Evolutionary conservation across 2,329 filamentous ascomycete species (phyloP).

Genomic region (Intubia oerlemansii): DNA sequence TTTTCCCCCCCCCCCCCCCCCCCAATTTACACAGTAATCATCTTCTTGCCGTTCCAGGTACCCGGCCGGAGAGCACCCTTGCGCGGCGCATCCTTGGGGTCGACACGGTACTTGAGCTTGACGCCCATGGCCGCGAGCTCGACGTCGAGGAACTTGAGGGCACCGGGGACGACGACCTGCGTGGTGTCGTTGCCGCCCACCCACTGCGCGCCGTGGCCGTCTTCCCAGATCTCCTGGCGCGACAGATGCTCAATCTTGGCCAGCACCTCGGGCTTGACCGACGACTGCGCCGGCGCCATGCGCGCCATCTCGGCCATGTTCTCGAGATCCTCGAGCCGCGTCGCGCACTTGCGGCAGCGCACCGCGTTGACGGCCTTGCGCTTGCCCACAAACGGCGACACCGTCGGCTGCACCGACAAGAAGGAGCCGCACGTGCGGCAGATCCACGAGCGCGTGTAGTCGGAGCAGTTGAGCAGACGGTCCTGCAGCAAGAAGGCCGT

Average conservation of each 20-base stretch:
- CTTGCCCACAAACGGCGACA: slow-evolving; percentile 41
- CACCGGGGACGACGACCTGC: slow-evolving; percentile 78
- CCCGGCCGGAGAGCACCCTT: slow-evolving; percentile 26
- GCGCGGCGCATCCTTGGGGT: slow-evolving; percentile 41
- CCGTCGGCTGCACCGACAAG: slow-evolving; percentile 64
- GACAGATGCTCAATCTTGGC: slow-evolving; percentile 4
- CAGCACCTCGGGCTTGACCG: background rate
- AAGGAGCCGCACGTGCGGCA: slow-evolving; percentile 83
- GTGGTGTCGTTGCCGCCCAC: slow-evolving; percentile 81
- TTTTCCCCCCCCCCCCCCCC: too few species aligned
- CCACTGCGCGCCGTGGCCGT: slow-evolving; percentile 67
- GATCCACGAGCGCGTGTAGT: slow-evolving; percentile 77
- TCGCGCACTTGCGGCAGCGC: slow-evolving; percentile 61
- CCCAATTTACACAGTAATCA: too few species aligned
- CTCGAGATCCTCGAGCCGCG: slow-evolving; percentile 32
- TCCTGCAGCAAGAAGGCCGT: slow-evolving; percentile 91
- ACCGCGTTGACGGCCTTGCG: slow-evolving; percentile 48
- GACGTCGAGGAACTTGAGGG: slow-evolving; percentile 81
- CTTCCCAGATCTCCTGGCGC: slow-evolving; percentile 56
- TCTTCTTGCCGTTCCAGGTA: too few species aligned
- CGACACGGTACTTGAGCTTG: slow-evolving; percentile 61
- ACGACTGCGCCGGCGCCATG: slow-evolving; percentile 31
- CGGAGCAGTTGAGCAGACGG: slow-evolving; percentile 88
- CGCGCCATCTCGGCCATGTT: slow-evolving; percentile 29
- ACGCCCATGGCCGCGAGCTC: slow-evolving; percentile 94